Evolutionary conservation across 2,329 filamentous ascomycete species (phyloP).

Genomic region (Teratosphaeriaceae sp.): DNA sequence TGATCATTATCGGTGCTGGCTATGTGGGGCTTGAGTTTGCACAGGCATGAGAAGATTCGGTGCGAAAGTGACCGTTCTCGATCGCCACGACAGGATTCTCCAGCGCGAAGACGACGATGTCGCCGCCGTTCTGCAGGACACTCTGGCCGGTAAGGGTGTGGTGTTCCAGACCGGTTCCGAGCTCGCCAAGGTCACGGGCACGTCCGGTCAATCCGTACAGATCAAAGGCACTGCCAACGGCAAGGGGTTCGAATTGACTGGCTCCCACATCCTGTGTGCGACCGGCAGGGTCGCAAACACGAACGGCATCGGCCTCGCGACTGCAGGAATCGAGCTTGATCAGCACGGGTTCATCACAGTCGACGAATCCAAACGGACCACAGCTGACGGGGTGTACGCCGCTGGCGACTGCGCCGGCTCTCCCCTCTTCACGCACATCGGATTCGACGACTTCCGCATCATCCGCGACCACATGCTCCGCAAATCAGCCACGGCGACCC

Average conservation of each 20-base stretch:
- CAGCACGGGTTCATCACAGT: constrained; percentile 1
- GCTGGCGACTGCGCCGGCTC: constrained; percentile 8
- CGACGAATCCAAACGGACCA: constrained; percentile 3
- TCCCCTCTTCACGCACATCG: constrained; percentile 10
- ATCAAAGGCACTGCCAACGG: not conserved
- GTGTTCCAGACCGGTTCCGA: constrained; percentile 1
- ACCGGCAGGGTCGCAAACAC: constrained; percentile 8
- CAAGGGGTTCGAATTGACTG: not conserved
- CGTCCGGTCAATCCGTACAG: not conserved
- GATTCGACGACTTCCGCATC: constrained; percentile 7
- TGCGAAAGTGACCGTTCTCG: constrained; percentile 5
- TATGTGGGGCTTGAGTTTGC: constrained; percentile 9
- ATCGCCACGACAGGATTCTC: constrained; percentile 1
- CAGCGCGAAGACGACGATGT: constrained; percentile 7
- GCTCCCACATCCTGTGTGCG: constrained; percentile 7
- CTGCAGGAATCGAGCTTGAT: constrained; percentile 3
- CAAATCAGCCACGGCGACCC: not conserved
- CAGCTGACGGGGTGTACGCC: constrained; percentile 4
- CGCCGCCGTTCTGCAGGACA: not conserved
- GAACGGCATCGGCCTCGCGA: constrained; percentile 3
- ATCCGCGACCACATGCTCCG: not conserved
- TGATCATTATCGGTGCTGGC: constrained; percentile 9
- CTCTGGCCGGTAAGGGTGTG: constrained; percentile 4
- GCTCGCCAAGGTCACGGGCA: not conserved
- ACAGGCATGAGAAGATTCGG: constrained; percentile 7